Base-by-base conservation (phyloP, 2,329 filamentous ascomycete species). In the Geosmithia putterillii region DNA sequence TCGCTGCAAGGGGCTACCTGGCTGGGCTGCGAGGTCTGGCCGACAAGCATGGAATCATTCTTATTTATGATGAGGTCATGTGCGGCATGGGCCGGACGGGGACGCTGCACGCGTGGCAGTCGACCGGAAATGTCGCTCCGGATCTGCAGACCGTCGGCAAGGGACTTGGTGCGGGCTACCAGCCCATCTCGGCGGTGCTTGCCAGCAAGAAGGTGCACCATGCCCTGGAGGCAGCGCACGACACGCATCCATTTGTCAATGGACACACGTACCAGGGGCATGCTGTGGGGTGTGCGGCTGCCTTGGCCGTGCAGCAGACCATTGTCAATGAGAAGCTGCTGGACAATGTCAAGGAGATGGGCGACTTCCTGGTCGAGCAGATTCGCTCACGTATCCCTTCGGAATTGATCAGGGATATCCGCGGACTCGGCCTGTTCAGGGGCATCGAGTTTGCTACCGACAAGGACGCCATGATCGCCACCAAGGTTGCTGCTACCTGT, bases 41-140 rank as follows among this genome's bases (percentile, higher is more conserved):
- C 53, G 63, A 72, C 19, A 68, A 67, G 44, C 60, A 79, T 45
- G 72, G 70, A 2, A 69, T 71, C 0, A 62, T 81, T 2, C 61
- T 79, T 5, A 65, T 76, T n/a, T 48, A 76, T 0, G 74, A 77
- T 44, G 71, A 77, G 55, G 71, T 87, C 46, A 86, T 87, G 81
- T 81, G 73, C 41, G 80, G 80, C 9, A 74, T 76, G 59, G 79
- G 79, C 3, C 69, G 79, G 3, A 71, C 68, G 0, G 79, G 78
- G 0, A 74, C 66, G 6, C 58, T 83, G 50, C 73, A 84, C 57
- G 74, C 77, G 2, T 51, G 49, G 40, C 46, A 46, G 2, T 66
- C 63, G 23, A 48, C 42, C 18, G 38, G 20, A 12, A n/a, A 38
- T 10, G 44, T 52, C 6, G 39, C 44, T 2, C 77, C 77, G 0